Percentiles rank a stretch among this genome's conserved stretches.
These are phyloP conservation scores for Gossypium longicalyx DNA, from an alignment of 345 rosid species.

Conservation along the genomic window DNA sequence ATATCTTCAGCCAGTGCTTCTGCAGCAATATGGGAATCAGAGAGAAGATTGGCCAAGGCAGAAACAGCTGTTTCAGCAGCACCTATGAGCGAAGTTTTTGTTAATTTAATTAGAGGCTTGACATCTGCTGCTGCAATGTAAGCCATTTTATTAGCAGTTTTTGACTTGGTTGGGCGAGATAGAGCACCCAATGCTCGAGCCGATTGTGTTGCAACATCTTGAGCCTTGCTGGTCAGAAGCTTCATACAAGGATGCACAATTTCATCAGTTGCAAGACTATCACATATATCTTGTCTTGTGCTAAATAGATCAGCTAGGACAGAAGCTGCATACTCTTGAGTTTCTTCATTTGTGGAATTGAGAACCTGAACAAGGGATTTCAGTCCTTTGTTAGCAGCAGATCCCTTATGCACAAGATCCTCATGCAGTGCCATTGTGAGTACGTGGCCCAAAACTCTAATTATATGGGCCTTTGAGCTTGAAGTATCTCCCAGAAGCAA, in stretches of 20 bases:
- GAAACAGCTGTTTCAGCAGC: constrained; percentile 79
- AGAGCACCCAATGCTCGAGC: constrained; percentile 76
- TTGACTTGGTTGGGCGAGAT: constrained; percentile 61
- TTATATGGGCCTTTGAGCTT: constrained; percentile 52
- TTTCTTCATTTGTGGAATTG: constrained; percentile 67
- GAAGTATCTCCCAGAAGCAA: constrained; percentile 65
- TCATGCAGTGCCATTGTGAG: constrained; percentile 58
- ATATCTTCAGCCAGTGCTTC: constrained; percentile 80
- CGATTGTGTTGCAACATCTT: constrained; percentile 66
- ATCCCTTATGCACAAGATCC: constrained; percentile 57
- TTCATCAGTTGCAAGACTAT: constrained; percentile 66
- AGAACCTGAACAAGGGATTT: constrained; percentile 66
- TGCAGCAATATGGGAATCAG: constrained; percentile 63
- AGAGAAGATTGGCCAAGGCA: constrained; percentile 80
- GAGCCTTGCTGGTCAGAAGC: constrained; percentile 65
- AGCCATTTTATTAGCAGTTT: constrained; percentile 45
- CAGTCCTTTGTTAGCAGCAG: constrained; percentile 80
- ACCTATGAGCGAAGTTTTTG: constrained; percentile 61
- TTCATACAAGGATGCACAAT: constrained; percentile 61
- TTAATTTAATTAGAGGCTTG: constrained; percentile 63
- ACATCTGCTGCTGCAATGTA: constrained; percentile 62
- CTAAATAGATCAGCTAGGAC: constrained; percentile 79
- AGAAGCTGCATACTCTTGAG: constrained; percentile 73
- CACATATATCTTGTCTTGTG: constrained; percentile 72
- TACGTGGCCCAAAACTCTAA: constrained; percentile 75